Conservation (phyloP, 164 flowering plant species). For the Nelumbo lutea region DNA sequence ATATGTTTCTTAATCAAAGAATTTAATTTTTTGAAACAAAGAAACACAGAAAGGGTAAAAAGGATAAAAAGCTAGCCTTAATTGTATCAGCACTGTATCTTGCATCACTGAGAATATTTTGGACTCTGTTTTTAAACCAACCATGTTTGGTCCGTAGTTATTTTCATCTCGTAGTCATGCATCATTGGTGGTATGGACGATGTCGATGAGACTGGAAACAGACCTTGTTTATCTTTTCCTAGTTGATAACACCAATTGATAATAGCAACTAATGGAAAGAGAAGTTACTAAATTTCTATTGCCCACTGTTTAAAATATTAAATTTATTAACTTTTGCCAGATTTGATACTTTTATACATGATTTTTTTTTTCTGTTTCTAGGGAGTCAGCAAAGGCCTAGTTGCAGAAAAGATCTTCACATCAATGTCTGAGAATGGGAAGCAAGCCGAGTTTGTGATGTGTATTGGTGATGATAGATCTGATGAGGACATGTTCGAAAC, state of each 20-base stretch:
- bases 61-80: no score
- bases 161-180: not conserved
- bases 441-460: slow-evolving; percentile 52
- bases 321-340: no score
- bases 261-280: no score
- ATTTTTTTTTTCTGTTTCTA: slow-evolving; percentile 16
- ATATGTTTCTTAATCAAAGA: not conserved
- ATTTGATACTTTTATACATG: not conserved
- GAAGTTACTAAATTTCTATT: no score
- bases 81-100: no score
- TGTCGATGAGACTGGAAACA: not conserved
- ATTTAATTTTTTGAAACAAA: not conserved
- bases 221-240: not conserved
- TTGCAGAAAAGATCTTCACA: slow-evolving; percentile 50
- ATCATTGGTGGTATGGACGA: not conserved
- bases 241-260: not conserved
- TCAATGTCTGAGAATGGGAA: slow-evolving; percentile 43
- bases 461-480: slow-evolving; percentile 60
- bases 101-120: no score
- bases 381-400: slow-evolving; percentile 61
- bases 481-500: slow-evolving; percentile 68
- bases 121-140: no score
- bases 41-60: not conserved
- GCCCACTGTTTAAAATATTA: no score
- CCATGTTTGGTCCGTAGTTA: no score